phyloP scores from a whole-genome alignment of 495 filamentous ascomycete genomes.

The Penicillium pancosmium region DNA sequence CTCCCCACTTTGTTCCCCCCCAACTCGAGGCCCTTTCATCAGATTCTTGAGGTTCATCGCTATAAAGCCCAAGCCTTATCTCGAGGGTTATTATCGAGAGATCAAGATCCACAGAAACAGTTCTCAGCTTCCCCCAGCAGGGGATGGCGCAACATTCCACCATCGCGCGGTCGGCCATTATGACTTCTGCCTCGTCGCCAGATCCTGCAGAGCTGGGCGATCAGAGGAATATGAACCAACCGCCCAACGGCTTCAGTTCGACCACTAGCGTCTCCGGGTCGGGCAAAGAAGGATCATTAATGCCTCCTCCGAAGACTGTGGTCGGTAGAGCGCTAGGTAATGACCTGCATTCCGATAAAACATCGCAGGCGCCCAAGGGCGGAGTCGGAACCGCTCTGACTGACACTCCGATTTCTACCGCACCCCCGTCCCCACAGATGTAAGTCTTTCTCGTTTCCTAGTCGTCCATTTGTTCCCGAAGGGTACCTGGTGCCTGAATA shows the following conservation, averaged over 20 bases:
- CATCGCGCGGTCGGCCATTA: slow-evolving; percentile 65
- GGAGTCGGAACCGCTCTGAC: slow-evolving; percentile 59
- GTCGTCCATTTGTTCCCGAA: slow-evolving; percentile 16
- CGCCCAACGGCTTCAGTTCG: slow-evolving; percentile 27
- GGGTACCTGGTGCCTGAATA: slow-evolving; percentile 18
- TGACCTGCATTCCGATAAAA: slow-evolving; percentile 51
- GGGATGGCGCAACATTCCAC: slow-evolving; percentile 51
- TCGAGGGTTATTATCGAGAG: background rate
- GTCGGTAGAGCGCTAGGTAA: slow-evolving; percentile 52
- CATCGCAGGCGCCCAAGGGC: slow-evolving; percentile 49
- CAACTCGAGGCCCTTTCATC: slow-evolving; percentile 4
- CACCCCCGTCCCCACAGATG: slow-evolving; percentile 72
- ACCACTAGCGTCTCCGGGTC: slow-evolving; percentile 27
- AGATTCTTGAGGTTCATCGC: background rate
- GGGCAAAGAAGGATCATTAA: slow-evolving; percentile 40
- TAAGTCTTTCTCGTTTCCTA: slow-evolving; percentile 44
- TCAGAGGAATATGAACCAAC: slow-evolving; percentile 25
- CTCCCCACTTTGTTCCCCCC: slow-evolving; percentile 15
- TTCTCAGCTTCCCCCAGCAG: slow-evolving; percentile 2
- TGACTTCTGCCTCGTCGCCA: slow-evolving; percentile 46
- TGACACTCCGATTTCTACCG: slow-evolving; percentile 71
- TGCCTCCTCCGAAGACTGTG: slow-evolving; percentile 47
- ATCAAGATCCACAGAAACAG: background rate
- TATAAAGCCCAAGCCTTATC: background rate
- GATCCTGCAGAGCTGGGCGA: slow-evolving; percentile 27